Conservation (phyloP, 2,329 filamentous ascomycete species). For the Phialophora macrospora region DNA sequence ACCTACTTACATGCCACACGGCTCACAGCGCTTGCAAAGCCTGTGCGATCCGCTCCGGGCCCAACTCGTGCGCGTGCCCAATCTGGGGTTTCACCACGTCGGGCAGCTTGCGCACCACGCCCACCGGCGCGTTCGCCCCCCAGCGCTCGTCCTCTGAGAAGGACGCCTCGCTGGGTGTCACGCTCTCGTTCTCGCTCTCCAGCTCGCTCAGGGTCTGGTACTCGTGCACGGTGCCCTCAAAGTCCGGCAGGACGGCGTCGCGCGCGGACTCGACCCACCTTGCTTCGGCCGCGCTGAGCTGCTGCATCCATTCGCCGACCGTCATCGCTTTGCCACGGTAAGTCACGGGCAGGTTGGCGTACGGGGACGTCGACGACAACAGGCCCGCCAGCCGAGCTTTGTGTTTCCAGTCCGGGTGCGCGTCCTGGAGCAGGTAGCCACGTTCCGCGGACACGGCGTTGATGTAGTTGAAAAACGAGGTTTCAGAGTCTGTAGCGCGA, state of each 20-base stretch:
- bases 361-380: conserved; percentile 9
- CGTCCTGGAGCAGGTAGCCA: conserved; percentile 34
- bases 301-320: conserved; percentile 30
- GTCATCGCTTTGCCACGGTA: conserved; percentile 34
- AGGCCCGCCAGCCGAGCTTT: conserved; percentile 33
- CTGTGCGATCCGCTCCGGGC: conserved; percentile 20
- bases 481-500: conserved; percentile 29
- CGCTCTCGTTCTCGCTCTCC: conserved; percentile 18
- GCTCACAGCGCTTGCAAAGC: conserved; percentile 16
- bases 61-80: conserved; percentile 13
- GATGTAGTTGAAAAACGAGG: conserved; percentile 36
- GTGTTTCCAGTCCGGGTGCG: conserved; percentile 36
- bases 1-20: not conserved
- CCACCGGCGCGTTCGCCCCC: conserved; percentile 3
- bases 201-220: conserved; percentile 19
- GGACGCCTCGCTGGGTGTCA: conserved; percentile 26
- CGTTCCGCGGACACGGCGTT: conserved; percentile 35
- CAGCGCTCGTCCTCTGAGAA: conserved; percentile 9
- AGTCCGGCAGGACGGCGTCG: conserved; percentile 32
- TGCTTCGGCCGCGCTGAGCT: conserved; percentile 11
- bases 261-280: conserved; percentile 31
- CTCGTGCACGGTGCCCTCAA: conserved; percentile 32
- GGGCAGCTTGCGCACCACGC: conserved; percentile 7
- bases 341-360: conserved; percentile 24
- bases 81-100: conserved; percentile 7